Evolutionary conservation across 176 grass and related monocot genomes (phyloP).

Genomic region (Carex parvula): DNA sequence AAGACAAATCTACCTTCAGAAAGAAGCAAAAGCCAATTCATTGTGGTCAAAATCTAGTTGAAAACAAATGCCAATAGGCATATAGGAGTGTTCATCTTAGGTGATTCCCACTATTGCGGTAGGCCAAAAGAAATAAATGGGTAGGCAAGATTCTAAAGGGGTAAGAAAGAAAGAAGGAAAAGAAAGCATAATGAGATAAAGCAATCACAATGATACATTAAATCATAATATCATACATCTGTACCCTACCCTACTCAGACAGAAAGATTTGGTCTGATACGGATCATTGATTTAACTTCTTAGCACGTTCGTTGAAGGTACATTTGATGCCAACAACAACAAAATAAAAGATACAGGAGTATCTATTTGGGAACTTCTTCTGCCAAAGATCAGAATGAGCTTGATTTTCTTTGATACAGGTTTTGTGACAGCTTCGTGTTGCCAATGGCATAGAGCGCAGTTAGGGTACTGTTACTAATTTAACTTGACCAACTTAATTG

Average conservation of each 20-base stretch:
- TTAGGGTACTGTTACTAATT: not conserved
- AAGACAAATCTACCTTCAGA: not conserved
- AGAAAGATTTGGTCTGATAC: slow-evolving; percentile 26
- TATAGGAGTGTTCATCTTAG: not conserved
- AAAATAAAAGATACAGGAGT: not conserved
- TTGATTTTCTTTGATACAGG: not conserved
- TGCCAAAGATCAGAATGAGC: not conserved
- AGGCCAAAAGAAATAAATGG: not conserved
- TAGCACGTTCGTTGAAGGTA: slow-evolving; percentile 19
- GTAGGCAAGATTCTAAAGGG: slow-evolving; percentile 16
- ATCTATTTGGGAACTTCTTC: not conserved
- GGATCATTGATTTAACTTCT: not conserved
- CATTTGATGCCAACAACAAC: slow-evolving; percentile 5
- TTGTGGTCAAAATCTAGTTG: slow-evolving; percentile 23
- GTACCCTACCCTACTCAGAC: not conserved
- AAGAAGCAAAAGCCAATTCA: not conserved
- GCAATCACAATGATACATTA: slow-evolving; percentile 17
- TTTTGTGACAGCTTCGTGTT: not conserved
- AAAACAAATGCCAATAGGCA: not conserved
- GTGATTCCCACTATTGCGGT: slow-evolving; percentile 15
- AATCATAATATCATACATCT: not conserved
- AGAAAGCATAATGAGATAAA: not conserved
- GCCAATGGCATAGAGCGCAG: not conserved
- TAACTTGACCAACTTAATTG: not conserved
- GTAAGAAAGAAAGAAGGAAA: not conserved